Conservation (phyloP, 2,329 filamentous ascomycete genomes). For the Aspergillus sp. region DNA sequence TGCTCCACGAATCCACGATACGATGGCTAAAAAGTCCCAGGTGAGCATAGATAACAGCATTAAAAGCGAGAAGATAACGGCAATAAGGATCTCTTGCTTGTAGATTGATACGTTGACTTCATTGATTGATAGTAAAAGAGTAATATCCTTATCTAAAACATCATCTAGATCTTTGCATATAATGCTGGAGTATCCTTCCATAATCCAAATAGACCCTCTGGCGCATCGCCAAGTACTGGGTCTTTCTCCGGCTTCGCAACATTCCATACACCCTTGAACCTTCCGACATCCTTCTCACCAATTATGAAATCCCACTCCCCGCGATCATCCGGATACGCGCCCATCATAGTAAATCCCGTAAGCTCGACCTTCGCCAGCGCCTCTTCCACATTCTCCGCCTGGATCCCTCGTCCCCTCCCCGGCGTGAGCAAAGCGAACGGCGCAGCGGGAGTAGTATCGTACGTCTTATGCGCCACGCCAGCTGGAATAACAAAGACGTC, state of each 20-base stretch:
- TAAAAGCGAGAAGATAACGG: no score
- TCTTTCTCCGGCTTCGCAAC: slow-evolving; percentile 42
- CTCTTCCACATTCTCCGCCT: slow-evolving; percentile 24
- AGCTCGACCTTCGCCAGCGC: slow-evolving; percentile 33
- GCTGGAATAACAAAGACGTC: slow-evolving; percentile 56
- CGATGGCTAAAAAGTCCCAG: no score
- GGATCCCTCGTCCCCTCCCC: slow-evolving; percentile 33
- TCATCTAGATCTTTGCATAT: neutral
- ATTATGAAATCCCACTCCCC: slow-evolving; percentile 47
- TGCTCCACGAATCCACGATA: no score
- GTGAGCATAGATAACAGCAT: no score
- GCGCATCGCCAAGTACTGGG: slow-evolving; percentile 40
- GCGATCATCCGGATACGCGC: slow-evolving; percentile 46
- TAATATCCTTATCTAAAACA: neutral
- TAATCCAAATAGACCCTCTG: slow-evolving; percentile 31
- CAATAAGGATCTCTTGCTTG: neutral
- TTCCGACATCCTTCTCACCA: slow-evolving; percentile 39
- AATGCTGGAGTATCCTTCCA: slow-evolving; percentile 19
- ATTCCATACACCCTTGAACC: slow-evolving; percentile 41
- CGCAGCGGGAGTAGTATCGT: slow-evolving; percentile 33
- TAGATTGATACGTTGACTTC: neutral
- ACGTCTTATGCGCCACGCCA: slow-evolving; percentile 51
- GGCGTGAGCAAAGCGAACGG: slow-evolving; percentile 41
- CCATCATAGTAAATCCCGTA: slow-evolving; percentile 51
- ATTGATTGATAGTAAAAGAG: neutral